Evolutionary conservation across 2,329 filamentous ascomycete species (phyloP), one percentile per base, ranked within the genome.

Genomic region (Colletotrichum lupini): DNA sequence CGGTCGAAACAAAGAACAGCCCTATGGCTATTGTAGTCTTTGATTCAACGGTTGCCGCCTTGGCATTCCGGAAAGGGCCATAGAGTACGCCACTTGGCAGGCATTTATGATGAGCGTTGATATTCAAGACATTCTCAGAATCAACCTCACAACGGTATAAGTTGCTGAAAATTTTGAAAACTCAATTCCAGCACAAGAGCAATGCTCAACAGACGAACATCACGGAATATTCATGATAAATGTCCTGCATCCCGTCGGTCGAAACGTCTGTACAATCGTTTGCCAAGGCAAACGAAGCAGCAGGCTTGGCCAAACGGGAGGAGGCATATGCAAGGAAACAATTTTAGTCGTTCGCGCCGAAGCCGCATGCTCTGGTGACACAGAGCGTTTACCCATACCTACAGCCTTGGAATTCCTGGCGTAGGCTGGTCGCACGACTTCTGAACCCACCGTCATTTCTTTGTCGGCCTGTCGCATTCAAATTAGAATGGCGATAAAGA

Each of bases 401-500:
- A 35, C 42, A 22, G 24, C 56, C 22, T 30, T n/a, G 67, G 61
- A 12, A 8, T 37, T 61, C 60, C 24, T 16, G 60, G 37, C 14
- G 37, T 19, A 42, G 16, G 37, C 37, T 42, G 37, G 37, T 56
- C 61, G 49, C 67, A 66, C 56, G 32, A 67, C 32, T 19, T 32
- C 28, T 57, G 49, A 65, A 32, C 9, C 24, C 52, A 64, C 30
- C 49, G 58, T 14, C 53, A 55, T 22, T 49, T 64, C 61, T 66
- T 70, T 73, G 57, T 73, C 67, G 56, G 22, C 30, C 35, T 61
- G 67, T 73, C 52, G 52, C 67, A 53, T 42, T 49, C 55, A 73
- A 57, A 73, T 71, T 73, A 49, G 56, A 22, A 68, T 66, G 56
- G 24, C 49, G 67, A 73, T 62, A 71, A 73, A 71, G 67, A 73